These are phyloP conservation scores for Rhizophagus clarus DNA, from an alignment of 192 early-diverging fungal species.

Conservation along the genomic window DNA sequence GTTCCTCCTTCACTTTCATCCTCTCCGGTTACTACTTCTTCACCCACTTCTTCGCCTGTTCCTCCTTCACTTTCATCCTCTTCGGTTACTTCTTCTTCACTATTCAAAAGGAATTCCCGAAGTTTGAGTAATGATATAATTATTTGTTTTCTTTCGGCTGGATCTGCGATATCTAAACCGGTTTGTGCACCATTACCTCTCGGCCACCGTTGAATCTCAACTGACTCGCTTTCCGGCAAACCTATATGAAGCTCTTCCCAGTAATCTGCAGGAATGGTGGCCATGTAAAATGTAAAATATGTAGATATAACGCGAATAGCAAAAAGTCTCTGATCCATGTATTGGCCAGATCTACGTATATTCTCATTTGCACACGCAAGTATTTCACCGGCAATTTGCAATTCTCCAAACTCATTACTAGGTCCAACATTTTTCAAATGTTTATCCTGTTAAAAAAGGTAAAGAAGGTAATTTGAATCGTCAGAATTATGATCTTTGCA, in stretches of 20 bases:
- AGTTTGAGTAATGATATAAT: not conserved
- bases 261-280: not conserved
- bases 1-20: too few species aligned
- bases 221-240: not conserved
- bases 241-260: not conserved
- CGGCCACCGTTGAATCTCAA: conserved; percentile 15
- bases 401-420: not conserved
- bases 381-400: not conserved
- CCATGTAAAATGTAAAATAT: conserved; percentile 3
- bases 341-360: not conserved
- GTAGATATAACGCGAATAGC: not conserved
- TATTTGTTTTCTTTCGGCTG: not conserved
- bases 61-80: too few species aligned
- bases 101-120: not conserved
- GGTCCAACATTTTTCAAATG: not conserved
- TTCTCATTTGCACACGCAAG: not conserved
- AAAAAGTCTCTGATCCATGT: conserved; percentile 10
- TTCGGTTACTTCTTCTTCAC: too few species aligned
- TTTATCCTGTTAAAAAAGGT: conserved; percentile 20
- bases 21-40: too few species aligned
- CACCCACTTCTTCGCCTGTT: too few species aligned
- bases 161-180: not conserved
- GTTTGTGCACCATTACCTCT: not conserved
- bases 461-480: not conserved
- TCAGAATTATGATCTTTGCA: not conserved